phyloP scores from a whole-genome alignment of 441 rosid species.

The Bruguiera hainesii region DNA sequence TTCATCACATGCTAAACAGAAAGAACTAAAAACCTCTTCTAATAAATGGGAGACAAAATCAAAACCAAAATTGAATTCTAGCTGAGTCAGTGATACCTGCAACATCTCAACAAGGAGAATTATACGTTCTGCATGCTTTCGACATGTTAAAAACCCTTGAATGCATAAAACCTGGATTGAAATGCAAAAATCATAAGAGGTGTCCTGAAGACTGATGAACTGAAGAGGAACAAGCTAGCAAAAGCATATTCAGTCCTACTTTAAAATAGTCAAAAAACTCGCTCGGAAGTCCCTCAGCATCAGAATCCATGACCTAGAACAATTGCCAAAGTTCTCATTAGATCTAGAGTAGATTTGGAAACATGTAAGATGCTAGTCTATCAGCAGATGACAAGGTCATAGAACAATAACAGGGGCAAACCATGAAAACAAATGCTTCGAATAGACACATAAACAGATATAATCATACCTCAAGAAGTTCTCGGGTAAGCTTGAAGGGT shows the following conservation, averaged over 20 bases:
- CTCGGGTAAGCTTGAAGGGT: constrained; percentile 95
- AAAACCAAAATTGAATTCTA: background rate
- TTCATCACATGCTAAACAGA: too few relatives aligned
- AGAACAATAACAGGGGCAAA: background rate
- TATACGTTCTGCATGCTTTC: constrained; percentile 96
- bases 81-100: constrained; percentile 52
- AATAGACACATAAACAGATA: background rate
- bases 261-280: constrained; percentile 97
- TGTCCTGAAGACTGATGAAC: background rate
- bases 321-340: constrained; percentile 13
- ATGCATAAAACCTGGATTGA: constrained; percentile 80
- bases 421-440: background rate
- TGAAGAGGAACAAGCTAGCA: constrained; percentile 5
- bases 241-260: constrained; percentile 36
- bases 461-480: constrained; percentile 80
- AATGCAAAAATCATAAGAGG: constrained; percentile 15
- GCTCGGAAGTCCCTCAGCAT: constrained; percentile 97
- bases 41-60: too few relatives aligned
- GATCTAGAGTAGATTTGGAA: constrained; percentile 10
- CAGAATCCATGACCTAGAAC: constrained; percentile 94
- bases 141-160: constrained; percentile 96
- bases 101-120: constrained; percentile 97
- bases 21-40: too few relatives aligned
- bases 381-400: constrained; percentile 10
- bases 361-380: constrained; percentile 10